Evolutionary conservation across 2,329 filamentous ascomycete genomes (phyloP).

Genomic region (Coniella vitis): DNA sequence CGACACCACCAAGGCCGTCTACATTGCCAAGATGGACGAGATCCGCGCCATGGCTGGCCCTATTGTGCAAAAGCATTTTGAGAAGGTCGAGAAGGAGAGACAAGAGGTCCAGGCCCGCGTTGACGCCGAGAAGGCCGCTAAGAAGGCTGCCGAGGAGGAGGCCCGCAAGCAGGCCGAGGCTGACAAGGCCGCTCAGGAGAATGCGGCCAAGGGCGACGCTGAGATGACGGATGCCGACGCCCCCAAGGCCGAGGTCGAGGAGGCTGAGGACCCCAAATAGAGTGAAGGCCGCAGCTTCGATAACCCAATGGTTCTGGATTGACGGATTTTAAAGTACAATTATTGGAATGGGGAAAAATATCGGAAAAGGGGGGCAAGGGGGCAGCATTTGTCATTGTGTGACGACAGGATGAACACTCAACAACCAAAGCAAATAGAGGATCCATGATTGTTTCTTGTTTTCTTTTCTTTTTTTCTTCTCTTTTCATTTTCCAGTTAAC

Average conservation of each 20-base stretch:
- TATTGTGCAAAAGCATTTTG: conserved; percentile 88
- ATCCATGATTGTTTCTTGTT: no score
- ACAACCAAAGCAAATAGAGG: no score
- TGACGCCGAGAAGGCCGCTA: conserved; percentile 72
- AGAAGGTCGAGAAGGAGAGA: conserved; percentile 85
- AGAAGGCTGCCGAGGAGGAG: conserved; percentile 56
- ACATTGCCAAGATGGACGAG: conserved; percentile 92
- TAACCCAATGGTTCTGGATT: not conserved
- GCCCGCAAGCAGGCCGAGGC: conserved; percentile 46
- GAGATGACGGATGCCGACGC: conserved; percentile 58
- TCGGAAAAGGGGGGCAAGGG: no score
- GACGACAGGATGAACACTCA: not conserved
- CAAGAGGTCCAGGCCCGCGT: conserved; percentile 68
- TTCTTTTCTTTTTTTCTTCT: no score
- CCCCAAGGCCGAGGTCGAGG: conserved; percentile 44
- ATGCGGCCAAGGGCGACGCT: conserved; percentile 40
- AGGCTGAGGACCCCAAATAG: conserved; percentile 28
- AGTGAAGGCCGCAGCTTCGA: not conserved
- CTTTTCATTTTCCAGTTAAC: no score
- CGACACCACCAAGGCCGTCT: conserved; percentile 87
- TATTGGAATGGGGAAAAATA: not conserved
- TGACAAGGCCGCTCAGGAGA: conserved; percentile 40
- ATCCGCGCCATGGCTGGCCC: conserved; percentile 86
- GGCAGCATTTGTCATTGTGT: no score
- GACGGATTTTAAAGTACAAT: no score